Percentiles rank a stretch among this genome's conserved stretches.
phyloP scores from a whole-genome alignment of 495 filamentous ascomycete genomes.

The Margaritispora aquatica region DNA sequence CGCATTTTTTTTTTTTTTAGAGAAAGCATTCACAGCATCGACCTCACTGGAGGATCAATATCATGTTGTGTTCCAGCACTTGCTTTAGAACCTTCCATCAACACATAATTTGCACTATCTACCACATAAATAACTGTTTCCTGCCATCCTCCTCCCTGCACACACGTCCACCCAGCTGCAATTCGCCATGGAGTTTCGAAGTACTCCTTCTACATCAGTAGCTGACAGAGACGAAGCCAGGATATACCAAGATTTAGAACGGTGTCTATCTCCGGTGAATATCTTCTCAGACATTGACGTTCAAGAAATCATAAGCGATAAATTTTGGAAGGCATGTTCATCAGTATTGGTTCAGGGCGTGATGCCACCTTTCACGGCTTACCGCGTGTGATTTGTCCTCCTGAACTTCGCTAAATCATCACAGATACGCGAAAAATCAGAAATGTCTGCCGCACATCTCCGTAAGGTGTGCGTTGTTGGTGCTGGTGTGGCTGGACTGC shows the following conservation, averaged over 20 bases:
- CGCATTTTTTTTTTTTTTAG: too few relatives aligned
- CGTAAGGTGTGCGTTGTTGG: slow-evolving; percentile 69
- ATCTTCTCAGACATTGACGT: slow-evolving; percentile 24
- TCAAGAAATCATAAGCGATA: slow-evolving; percentile 29
- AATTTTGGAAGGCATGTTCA: slow-evolving; percentile 26
- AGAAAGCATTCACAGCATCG: too few relatives aligned
- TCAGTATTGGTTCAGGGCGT: neutral
- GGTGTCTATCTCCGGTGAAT: slow-evolving; percentile 19
- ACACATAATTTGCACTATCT: too few relatives aligned
- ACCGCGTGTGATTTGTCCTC: too few relatives aligned
- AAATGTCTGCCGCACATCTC: neutral
- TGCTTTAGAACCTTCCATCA: too few relatives aligned
- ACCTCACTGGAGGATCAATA: too few relatives aligned
- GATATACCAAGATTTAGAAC: slow-evolving; percentile 42
- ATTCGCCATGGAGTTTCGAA: slow-evolving; percentile 39
- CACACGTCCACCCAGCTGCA: neutral
- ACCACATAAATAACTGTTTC: neutral
- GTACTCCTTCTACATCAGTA: slow-evolving; percentile 38
- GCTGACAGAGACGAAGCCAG: slow-evolving; percentile 34
- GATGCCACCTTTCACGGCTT: too few relatives aligned
- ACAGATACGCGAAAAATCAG: neutral
- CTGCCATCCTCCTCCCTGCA: neutral
- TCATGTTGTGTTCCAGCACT: too few relatives aligned
- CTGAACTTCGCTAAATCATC: too few relatives aligned
- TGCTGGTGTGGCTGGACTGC: slow-evolving; percentile 79